phyloP scores from a whole-genome alignment of 2,329 filamentous ascomycete genomes.

The Cercospora sojina region DNA sequence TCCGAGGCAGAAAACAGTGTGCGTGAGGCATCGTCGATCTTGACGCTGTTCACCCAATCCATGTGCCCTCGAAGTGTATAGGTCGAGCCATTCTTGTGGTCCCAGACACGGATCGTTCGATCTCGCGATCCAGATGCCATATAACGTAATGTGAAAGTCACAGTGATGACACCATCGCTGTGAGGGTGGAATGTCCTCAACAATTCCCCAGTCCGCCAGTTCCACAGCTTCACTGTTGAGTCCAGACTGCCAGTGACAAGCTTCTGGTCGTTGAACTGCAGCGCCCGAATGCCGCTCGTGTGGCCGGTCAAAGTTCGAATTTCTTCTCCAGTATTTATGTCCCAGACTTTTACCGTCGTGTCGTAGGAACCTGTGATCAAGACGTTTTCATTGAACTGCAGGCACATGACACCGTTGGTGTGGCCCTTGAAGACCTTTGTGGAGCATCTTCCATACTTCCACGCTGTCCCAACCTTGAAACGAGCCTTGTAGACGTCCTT shows the following conservation, averaged over 20 bases:
- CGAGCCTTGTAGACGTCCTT: conserved; percentile 96
- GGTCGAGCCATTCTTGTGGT: conserved; percentile 65
- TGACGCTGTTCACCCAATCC: conserved; percentile 97
- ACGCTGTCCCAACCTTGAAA: conserved; percentile 94
- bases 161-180: conserved; percentile 75
- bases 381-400: conserved; percentile 82
- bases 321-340: conserved; percentile 82
- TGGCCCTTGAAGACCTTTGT: conserved; percentile 83
- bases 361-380: conserved; percentile 95
- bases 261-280: conserved; percentile 91
- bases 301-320: conserved; percentile 83
- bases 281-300: conserved; percentile 75
- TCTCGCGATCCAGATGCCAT: conserved; percentile 89
- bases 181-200: conserved; percentile 79
- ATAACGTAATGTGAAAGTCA: conserved; percentile 82
- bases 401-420: conserved; percentile 79
- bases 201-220: conserved; percentile 88
- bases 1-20: conserved; percentile 93
- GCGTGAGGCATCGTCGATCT: conserved; percentile 68
- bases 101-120: conserved; percentile 86
- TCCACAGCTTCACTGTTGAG: conserved; percentile 87
- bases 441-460: conserved; percentile 90
- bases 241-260: conserved; percentile 89
- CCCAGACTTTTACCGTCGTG: conserved; percentile 92
- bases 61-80: conserved; percentile 79